Conservation (phyloP, 495 filamentous ascomycete species). For the Penicillium robsamsonii region DNA sequence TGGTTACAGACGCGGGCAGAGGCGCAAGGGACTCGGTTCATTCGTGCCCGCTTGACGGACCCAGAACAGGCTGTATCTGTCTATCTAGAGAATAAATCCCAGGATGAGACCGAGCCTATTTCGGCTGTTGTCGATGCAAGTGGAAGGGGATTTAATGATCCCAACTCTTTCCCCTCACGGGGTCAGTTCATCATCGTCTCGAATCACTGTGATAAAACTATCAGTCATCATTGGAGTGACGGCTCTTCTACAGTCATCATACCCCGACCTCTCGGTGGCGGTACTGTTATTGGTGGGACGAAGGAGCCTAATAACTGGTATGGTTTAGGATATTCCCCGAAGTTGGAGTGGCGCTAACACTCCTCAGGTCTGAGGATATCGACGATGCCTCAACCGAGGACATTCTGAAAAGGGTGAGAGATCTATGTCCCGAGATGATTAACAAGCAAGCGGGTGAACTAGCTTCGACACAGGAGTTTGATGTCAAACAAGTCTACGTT, state of each 20-base stretch:
- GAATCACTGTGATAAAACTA: constrained; percentile 37
- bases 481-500: constrained; percentile 15
- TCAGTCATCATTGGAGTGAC: constrained; percentile 47
- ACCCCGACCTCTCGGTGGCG: constrained; percentile 48
- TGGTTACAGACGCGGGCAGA: constrained; percentile 13
- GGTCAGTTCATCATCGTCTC: constrained; percentile 19
- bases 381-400: neutral
- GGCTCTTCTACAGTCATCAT: constrained; percentile 35
- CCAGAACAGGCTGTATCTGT: constrained; percentile 9
- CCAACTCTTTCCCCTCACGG: constrained; percentile 11
- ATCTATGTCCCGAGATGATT: neutral
- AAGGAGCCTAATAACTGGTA: constrained; percentile 51
- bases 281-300: constrained; percentile 54
- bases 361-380: constrained; percentile 3
- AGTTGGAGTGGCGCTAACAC: neutral
- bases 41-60: constrained; percentile 5
- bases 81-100: neutral
- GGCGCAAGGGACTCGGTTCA: constrained; percentile 10
- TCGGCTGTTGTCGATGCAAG: constrained; percentile 47
- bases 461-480: neutral
- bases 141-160: constrained; percentile 41
- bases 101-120: constrained; percentile 1
- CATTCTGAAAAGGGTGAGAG: neutral
- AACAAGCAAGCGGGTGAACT: constrained; percentile 37
- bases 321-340: constrained; percentile 13